Evolutionary conservation across 495 filamentous ascomycete genomes (phyloP), one percentile per base, ranked within the genome.

Genomic region (Annulohypoxylon stygium): DNA sequence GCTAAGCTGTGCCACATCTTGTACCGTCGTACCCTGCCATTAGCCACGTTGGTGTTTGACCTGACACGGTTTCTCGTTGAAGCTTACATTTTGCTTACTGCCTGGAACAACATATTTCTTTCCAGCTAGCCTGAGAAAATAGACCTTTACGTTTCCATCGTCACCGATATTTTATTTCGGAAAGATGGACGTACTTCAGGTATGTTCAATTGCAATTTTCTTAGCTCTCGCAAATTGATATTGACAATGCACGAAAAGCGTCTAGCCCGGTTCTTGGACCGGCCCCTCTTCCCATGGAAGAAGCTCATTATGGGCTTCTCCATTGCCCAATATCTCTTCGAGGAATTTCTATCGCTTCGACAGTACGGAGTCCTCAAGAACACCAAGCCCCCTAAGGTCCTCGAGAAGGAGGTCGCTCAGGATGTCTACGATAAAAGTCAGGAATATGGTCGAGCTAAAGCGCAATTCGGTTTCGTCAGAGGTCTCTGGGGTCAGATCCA

Each of bases 281-380:
- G 93, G 74, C 95, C 96, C 61, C 84, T 91, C 73, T 96, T 98
- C 84, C 95, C 97, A 61, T 99, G 96, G 96, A 99, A 98, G 90
- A 90, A 88, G 78, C 89, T 99, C 67, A 93, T 99, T 75, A 89
- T 98, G 64, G 93, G 93, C 62, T 98, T 99, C 83, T 95, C 94
- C 10, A 70, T 97, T 68, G 92, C 89, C 51, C 94, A 99, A 78
- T 98, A 91, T 78, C 78, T 92, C 53, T 91, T 99, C 72, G 96
- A 98, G 77, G 89, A 90, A 59, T 91, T 93, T 78, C 87, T 99
- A 3, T 92, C 92, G 16, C 81, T 92, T 50, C 93, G 97, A 25
- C 96, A 99, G 78, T 97, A 97, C 77, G 86, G 88, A 50, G 90
- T 97, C 48, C 86, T 98, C 36, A 87, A 93, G 74, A 89, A 89